Conservation (phyloP, 495 filamentous ascomycete genomes). For the Neurospora sp. region DNA sequence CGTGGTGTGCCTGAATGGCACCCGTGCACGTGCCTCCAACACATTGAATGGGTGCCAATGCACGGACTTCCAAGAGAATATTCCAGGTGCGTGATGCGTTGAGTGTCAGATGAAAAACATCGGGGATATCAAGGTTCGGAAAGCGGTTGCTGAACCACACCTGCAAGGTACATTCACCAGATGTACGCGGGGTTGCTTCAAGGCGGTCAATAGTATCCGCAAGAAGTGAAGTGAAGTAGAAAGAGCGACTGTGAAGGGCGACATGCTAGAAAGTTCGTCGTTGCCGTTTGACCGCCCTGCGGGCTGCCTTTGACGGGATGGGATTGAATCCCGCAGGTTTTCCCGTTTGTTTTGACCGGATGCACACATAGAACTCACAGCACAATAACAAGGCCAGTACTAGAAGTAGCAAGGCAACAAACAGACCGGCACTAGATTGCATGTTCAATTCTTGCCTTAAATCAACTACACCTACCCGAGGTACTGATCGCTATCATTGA, state of each 20-base stretch:
- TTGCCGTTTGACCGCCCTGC: neutral
- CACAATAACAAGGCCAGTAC: too few species aligned
- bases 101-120: neutral
- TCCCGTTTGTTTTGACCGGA: neutral
- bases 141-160: neutral
- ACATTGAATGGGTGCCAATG: too few species aligned
- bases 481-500: too few species aligned
- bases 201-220: neutral
- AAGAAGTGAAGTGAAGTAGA: neutral
- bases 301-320: neutral
- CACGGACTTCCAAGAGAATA: neutral
- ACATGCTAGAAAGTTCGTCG: neutral
- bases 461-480: too few species aligned
- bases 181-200: neutral
- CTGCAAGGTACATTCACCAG: neutral
- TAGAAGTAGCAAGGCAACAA: too few species aligned
- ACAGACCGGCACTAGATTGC: too few species aligned
- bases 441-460: too few species aligned
- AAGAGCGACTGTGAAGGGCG: neutral
- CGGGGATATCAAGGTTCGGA: neutral
- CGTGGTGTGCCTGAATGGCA: too few species aligned
- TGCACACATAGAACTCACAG: too few species aligned
- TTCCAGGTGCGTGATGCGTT: neutral
- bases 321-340: neutral
- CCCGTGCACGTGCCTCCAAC: too few species aligned